Evolutionary conservation across 495 filamentous ascomycete genomes (phyloP).

Genomic region (Pseudotulostoma volvatum): DNA sequence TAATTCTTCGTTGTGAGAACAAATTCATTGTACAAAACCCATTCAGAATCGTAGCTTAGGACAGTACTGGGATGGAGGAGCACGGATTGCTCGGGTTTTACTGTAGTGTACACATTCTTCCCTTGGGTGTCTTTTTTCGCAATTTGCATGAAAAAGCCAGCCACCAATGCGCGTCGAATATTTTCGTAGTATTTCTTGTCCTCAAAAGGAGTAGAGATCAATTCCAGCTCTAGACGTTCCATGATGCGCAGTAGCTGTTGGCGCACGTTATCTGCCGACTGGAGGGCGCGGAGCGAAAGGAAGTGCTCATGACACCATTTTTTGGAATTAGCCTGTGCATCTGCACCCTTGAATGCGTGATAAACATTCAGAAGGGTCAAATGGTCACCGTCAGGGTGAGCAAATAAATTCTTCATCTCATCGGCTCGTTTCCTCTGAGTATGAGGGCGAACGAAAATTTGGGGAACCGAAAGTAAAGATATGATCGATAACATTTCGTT

Average conservation of each 20-base stretch:
- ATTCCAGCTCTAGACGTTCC: slow-evolving; percentile 73
- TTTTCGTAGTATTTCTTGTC: slow-evolving; percentile 98
- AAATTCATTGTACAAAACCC: slow-evolving; percentile 98
- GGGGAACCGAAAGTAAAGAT: slow-evolving; percentile 82
- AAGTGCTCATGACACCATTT: slow-evolving; percentile 98
- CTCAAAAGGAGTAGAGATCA: slow-evolving; percentile 76
- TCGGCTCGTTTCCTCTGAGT: slow-evolving; percentile 79
- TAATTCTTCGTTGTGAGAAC: slow-evolving; percentile 96
- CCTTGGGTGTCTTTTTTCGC: slow-evolving; percentile 66
- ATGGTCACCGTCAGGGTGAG: slow-evolving; percentile 87
- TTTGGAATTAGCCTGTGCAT: slow-evolving; percentile 56
- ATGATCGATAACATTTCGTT: slow-evolving; percentile 96
- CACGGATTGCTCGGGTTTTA: slow-evolving; percentile 87
- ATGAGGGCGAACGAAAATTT: slow-evolving; percentile 81
- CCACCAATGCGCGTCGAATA: slow-evolving; percentile 81
- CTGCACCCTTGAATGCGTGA: slow-evolving; percentile 77
- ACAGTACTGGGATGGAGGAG: slow-evolving; percentile 86
- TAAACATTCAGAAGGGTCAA: slow-evolving; percentile 95
- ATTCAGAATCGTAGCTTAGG: slow-evolving; percentile 71
- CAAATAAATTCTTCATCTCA: slow-evolving; percentile 91
- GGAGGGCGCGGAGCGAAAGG: slow-evolving; percentile 73
- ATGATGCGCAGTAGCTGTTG: slow-evolving; percentile 85
- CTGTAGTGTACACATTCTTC: slow-evolving; percentile 72
- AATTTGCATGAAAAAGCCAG: slow-evolving; percentile 99
- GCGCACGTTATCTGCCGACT: slow-evolving; percentile 87